phyloP scores from a whole-genome alignment of 768 basidiomycete species.

The Russula abietina region DNA sequence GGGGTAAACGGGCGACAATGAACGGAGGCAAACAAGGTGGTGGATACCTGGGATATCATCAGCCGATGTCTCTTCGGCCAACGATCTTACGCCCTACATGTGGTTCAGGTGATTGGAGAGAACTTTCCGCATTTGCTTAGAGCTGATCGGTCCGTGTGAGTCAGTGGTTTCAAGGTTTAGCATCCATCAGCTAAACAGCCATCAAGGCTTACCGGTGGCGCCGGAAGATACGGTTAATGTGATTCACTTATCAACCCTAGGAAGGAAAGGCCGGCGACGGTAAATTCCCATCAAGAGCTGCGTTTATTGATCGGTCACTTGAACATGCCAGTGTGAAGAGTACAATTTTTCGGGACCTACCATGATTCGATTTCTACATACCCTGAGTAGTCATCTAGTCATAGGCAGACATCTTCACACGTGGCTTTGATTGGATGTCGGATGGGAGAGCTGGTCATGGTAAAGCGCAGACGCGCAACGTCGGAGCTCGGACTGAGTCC shows the following conservation, averaged over 20 bases:
- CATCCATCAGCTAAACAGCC: too few relatives aligned
- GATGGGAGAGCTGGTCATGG: too few relatives aligned
- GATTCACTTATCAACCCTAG: background rate
- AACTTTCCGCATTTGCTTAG: background rate
- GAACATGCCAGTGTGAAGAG: conserved; percentile 6
- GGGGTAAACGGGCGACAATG: too few relatives aligned
- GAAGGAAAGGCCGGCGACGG: conserved; percentile 2
- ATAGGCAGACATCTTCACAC: too few relatives aligned
- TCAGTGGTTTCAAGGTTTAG: background rate
- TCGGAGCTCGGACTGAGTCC: too few relatives aligned
- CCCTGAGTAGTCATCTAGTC: too few relatives aligned
- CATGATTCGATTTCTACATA: background rate
- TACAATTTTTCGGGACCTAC: conserved; percentile 9
- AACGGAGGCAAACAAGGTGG: too few relatives aligned
- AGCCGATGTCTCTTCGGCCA: too few relatives aligned
- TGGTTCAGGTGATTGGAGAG: background rate
- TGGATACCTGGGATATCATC: too few relatives aligned
- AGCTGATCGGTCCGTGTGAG: conserved; percentile 13
- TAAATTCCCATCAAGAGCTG: background rate
- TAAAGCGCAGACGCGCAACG: too few relatives aligned
- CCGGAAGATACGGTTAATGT: conserved; percentile 4
- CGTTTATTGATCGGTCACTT: conserved; percentile 7
- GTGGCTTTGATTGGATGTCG: too few relatives aligned
- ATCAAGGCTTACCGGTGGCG: conserved; percentile 18
- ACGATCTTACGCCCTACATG: too few relatives aligned